phyloP scores from a whole-genome alignment of 2,329 filamentous ascomycete genomes.

The Diaporthe humulicola region DNA sequence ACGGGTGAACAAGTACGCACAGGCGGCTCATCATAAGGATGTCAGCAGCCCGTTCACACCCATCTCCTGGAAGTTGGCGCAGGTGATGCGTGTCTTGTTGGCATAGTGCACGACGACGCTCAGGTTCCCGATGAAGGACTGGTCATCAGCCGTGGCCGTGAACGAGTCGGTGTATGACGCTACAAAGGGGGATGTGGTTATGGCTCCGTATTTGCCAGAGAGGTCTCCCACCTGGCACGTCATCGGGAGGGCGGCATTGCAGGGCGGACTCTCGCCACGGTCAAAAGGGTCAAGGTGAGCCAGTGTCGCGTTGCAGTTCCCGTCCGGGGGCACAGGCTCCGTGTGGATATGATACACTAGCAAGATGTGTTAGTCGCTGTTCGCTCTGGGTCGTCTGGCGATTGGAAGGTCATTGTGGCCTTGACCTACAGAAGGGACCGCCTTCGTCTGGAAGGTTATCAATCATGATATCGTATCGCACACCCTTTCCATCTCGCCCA shows the following conservation, averaged over 20 bases:
- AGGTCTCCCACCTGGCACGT: constrained; percentile 84
- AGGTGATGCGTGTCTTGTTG: constrained; percentile 74
- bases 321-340: constrained; percentile 70
- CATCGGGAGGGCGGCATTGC: constrained; percentile 67
- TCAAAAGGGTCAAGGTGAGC: constrained; percentile 79
- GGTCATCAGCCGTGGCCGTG: constrained; percentile 62
- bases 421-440: constrained; percentile 50
- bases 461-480: constrained; percentile 48
- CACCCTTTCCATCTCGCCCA: constrained; percentile 46
- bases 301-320: constrained; percentile 78
- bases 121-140: constrained; percentile 73
- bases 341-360: constrained; percentile 81
- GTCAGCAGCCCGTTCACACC: not conserved
- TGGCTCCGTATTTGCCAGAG: constrained; percentile 78
- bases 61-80: constrained; percentile 69
- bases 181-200: constrained; percentile 57
- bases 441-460: constrained; percentile 49
- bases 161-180: constrained; percentile 67
- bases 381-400: not conserved
- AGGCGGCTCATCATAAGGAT: not conserved
- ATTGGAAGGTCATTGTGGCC: not conserved
- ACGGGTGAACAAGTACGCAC: not conserved
- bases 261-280: constrained; percentile 73
- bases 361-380: constrained; percentile 39
- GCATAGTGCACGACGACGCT: constrained; percentile 74